Conservation (phyloP, 495 filamentous ascomycete genomes). For the Aspergillus sclerotiicarbonarius region DNA sequence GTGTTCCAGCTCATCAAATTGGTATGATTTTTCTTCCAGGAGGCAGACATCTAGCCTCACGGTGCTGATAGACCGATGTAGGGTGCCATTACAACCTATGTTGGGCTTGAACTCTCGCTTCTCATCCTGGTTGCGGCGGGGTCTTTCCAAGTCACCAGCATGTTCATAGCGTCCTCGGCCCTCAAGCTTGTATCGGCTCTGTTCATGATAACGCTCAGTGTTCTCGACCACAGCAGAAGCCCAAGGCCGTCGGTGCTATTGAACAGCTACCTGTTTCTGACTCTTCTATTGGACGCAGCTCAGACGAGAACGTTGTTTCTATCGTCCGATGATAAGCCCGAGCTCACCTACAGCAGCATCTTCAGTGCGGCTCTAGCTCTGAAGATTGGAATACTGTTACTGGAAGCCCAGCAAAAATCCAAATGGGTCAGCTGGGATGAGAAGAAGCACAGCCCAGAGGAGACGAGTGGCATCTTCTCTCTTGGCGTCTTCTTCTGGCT, state of each 20-base stretch:
- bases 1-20: neutral
- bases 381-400: neutral
- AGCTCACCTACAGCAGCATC: neutral
- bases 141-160: neutral
- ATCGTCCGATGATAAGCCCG: neutral
- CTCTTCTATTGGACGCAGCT: neutral
- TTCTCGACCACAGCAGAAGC: neutral
- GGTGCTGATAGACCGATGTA: neutral
- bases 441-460: neutral
- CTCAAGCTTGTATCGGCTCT: neutral
- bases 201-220: neutral
- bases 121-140: neutral
- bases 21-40: neutral
- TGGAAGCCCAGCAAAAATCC: neutral
- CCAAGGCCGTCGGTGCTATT: neutral
- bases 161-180: neutral
- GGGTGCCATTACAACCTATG: no score
- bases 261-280: neutral
- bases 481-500: neutral
- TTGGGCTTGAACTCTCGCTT: neutral
- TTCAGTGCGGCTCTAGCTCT: neutral
- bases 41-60: neutral
- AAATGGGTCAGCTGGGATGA: neutral
- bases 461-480: neutral
- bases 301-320: neutral